Conservation (phyloP, 2,329 filamentous ascomycete species). For the Malbranchea cinnamomea region DNA sequence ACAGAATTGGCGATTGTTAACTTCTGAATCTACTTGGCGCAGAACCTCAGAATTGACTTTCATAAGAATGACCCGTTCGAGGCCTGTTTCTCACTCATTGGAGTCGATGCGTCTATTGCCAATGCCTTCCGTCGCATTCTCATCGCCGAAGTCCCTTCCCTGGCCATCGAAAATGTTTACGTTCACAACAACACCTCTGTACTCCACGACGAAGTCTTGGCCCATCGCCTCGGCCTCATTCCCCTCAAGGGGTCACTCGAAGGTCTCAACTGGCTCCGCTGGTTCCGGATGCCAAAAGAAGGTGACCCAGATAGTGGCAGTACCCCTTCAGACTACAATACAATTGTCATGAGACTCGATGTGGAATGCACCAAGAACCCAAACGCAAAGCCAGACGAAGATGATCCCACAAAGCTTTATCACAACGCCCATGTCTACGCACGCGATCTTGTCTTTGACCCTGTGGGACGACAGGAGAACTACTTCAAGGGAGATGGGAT, state of each 20-base stretch:
- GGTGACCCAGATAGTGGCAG: constrained; percentile 40
- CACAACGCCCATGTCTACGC: constrained; percentile 74
- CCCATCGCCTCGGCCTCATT: constrained; percentile 77
- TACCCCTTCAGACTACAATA: constrained; percentile 63
- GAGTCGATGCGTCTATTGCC: constrained; percentile 80
- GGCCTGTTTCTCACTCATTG: constrained; percentile 78
- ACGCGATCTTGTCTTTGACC: constrained; percentile 58
- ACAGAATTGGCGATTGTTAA: too few relatives aligned
- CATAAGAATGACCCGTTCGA: constrained; percentile 68
- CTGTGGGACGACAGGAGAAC: constrained; percentile 56
- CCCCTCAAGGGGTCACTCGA: constrained; percentile 68
- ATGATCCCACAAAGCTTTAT: constrained; percentile 72
- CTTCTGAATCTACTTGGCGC: too few relatives aligned
- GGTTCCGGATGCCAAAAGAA: constrained; percentile 59
- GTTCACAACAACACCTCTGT: constrained; percentile 95
- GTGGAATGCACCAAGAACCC: constrained; percentile 68
- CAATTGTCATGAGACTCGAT: constrained; percentile 61
- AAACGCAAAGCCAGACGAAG: constrained; percentile 55
- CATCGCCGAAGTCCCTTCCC: constrained; percentile 81
- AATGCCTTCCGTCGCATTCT: constrained; percentile 96
- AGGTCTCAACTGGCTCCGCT: constrained; percentile 68
- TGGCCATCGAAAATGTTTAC: constrained; percentile 89
- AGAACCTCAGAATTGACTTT: constrained; percentile 60
- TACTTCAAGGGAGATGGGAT: constrained; percentile 47
- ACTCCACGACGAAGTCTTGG: constrained; percentile 92